Base-by-base conservation (phyloP, 495 filamentous ascomycete species). In the Penicillium atrosanguineum region DNA sequence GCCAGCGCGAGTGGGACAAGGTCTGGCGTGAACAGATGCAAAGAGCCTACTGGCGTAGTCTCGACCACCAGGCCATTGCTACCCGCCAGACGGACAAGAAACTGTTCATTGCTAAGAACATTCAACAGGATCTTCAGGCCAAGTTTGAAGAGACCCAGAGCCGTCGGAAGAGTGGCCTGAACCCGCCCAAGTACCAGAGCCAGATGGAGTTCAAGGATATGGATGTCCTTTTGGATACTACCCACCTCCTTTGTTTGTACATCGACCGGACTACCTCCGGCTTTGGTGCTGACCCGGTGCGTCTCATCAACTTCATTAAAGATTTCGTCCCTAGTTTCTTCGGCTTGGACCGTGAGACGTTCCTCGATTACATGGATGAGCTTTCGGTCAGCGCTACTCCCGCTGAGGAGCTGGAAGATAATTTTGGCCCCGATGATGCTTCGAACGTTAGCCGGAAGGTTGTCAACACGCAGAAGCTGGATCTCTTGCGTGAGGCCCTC, bases 1-100 rank as follows among this genome's bases (percentile, higher is more conserved):
- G 89, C 28, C 91, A 90, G 80, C 89, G 94, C 21, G 95, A 97
- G 65, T 99, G 95, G 95, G 91, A 97, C 70, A 97, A 97, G 68
- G 89, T 97, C 20, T 99, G 95, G 95, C 90, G 91, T 50, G 85
- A 87, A 50, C 94, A 97, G 69, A 97, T 91, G 40, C 85, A 92
- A 56, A 81, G 86, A 55, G 89, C 92, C 65, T 96, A 96, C 70
- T 92, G 92, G 77, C 91, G 87, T 71, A 96, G 91, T 71, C 82
- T 99, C 44, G 95, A 99, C 56, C 95, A 97, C 62, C 93, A 96
- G 78, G 89, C 90, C 12, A 89, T 95, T 53, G 85, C 86, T 34
- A 86, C 87, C 57, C 95, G 92, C 70, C 75, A 77, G 28, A 82
- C 79, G 9, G 93, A 97, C 72, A 96, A 96, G 77, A 90, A 90